Evolutionary conservation across 345 rosid genomes (phyloP), one percentile per base, ranked within the genome.

Genomic region (Salix udensis): DNA sequence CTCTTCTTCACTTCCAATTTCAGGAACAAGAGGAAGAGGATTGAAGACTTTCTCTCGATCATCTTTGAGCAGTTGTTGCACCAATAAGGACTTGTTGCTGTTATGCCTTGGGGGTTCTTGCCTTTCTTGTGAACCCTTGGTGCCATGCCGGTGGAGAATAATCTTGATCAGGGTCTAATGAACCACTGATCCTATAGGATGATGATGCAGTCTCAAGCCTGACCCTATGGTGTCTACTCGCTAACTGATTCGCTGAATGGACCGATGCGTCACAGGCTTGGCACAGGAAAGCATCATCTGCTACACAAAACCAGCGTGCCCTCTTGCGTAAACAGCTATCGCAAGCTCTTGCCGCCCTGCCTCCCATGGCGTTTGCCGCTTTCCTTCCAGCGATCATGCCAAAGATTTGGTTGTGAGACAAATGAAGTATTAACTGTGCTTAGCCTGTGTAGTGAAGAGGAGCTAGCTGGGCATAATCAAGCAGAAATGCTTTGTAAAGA

Each of bases 261-360:
- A 91, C 87, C 0, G 91, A 87, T 5, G 88, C 67, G 79, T 89
- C 93, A 53, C 96, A 91, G 37, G 68, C 80, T 70, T 87, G 92
- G 86, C 96, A 91, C 58, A 91, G 89, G 72, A 91, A 91, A 50
- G 96, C 93, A 39, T 87, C 92, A 15, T 91, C 93, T 0, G 92
- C 89, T 0, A 82, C 82, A 14, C 96, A 89, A 68, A 79, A 89
- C 91, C 92, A 88, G 21, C 87, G 83, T 12, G 93, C 93, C 44
- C 87, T 84, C 60, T 74, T 72, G 44, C 68, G 6, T 9, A 75
- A 58, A 31, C 81, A 78, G 61, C 81, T 31, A 15, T 78, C 81
- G 62, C 81, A 78, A n/a, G 88, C 79, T 39, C 73, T 65, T 4
- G 81, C 76, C 1, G 87, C 84, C 85, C 62, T 88, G 39, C 82